Conservation (phyloP, 202 grass and related monocot genomes). For the Eragrostis tef region DNA sequence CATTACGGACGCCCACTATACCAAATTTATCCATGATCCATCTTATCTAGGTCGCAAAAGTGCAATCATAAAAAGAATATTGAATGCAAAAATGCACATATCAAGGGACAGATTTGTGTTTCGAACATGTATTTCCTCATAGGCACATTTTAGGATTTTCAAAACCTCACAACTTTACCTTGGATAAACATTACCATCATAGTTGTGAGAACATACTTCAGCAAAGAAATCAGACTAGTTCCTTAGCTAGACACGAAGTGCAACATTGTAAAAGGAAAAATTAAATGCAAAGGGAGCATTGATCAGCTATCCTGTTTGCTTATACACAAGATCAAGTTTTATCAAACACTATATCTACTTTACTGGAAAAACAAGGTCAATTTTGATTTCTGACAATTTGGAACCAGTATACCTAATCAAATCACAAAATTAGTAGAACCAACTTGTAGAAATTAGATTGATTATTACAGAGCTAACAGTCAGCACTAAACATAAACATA, state of each 20-base stretch:
- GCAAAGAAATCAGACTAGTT: neutral
- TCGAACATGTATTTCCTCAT: neutral
- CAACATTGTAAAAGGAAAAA: neutral
- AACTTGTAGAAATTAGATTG: neutral
- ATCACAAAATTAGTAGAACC: neutral
- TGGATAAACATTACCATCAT: neutral
- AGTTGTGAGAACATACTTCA: neutral
- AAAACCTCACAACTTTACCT: neutral
- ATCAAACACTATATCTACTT: neutral
- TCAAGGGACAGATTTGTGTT: neutral
- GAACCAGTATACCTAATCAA: neutral
- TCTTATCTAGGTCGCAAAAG: conserved; percentile 60
- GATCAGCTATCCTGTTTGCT: neutral
- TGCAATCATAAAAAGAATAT: conserved; percentile 26
- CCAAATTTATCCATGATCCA: conserved; percentile 91
- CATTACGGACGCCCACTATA: conserved; percentile 61
- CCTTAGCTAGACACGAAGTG: neutral
- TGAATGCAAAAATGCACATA: neutral
- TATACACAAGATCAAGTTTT: too few species aligned
- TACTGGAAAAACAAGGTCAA: conserved; percentile 9
- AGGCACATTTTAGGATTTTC: neutral
- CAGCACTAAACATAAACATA: neutral
- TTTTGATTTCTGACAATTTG: neutral
- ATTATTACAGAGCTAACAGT: neutral
- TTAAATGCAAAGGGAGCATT: neutral